Base-by-base conservation (phyloP, 805 yeast species). In the Candida parachauliodes region DNA sequence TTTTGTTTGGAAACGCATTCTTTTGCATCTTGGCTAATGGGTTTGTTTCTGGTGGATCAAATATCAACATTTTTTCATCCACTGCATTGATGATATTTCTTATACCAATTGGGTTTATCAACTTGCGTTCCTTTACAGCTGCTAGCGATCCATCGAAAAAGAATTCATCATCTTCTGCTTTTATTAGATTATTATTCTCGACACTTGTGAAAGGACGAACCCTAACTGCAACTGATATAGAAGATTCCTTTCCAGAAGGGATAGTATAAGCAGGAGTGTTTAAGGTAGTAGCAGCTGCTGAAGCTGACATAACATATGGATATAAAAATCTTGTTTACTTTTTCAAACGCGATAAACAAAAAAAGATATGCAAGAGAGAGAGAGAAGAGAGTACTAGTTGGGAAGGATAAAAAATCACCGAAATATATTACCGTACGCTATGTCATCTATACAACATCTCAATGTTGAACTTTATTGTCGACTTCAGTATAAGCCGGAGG, bases 41-140 rank as follows among this genome's bases (percentile, higher is more conserved):
- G 46, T 78, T 83, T 14, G 76, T 68, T 32, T 81, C 86, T 2
- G 84, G 78, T 0, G 96, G 96, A 60, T 88, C 96, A 56, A 88
- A 88, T 7, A 88, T 77, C 39, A 88, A 68, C 94, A 87, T 86
- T 42, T 78, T 68, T 48, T 85, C 93, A 62, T 87, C 95, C 2
- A 85, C 89, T 19, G 85, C 88, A 41, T 82, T 78, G 17, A 88
- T 73, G 22, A 87, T 74, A 48, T 81, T 82, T 39, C 93, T 65
- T 18, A 86, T 65, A 0, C 85, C 82, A 29, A 61, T 56, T 4
- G 77, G 81, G 8, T 55, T 47, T 27, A 28, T 27, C 15, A 44
- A 50, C 39, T 47, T 0, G 5, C 50, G 25, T 23, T 43, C 41
- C 22, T 48, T 44, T 12, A 51, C 37, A 18, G 40, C 21, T 7